Base-by-base conservation (phyloP, 345 rosid species). In the Eucalyptus virginea region DNA sequence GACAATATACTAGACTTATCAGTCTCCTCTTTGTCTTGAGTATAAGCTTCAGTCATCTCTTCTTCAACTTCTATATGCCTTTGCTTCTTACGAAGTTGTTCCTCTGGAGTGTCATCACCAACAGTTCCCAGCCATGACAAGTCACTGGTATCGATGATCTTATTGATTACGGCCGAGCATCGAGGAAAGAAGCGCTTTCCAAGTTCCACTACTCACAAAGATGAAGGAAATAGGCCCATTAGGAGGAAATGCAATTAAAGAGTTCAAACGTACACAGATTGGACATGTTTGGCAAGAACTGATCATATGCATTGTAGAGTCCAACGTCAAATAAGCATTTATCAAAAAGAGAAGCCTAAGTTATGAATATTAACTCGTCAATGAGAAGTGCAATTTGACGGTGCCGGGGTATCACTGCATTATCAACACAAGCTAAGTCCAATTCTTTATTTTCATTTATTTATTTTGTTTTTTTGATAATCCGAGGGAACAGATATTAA, bases 131-230 rank as follows among this genome's bases (percentile, higher is more conserved):
- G 93, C 90, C 94, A 93, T 8, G 94, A 91, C 28, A 95, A 88
- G 90, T 96, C 98, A 11, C 93, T 95, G 0, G 93, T 94, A 32
- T 96, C 98, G 95, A 97, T 96, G 89, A 97, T 96, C 91, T 93
- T 94, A 92, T 95, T 94, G 5, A 97, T 93, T 50, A 94, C 95
- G 9, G 89, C 93, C 1, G 97, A 97, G 91, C 99, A 97, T 9
- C 96, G 94, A 47, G 96, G 99, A 90, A 96, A 96, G 88, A 93
- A 97, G 50, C 94, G 93, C 89, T 94, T 94, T 50, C 98, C 99
- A 1, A 97, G 95, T 88, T 94, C 96, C 91, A 96, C 99, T 97
- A 92, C 89, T 87, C 81, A 50, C 18, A 88, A 24, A 91, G n/a
- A 89, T 69, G 45, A 56, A 90, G 52, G 58, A 60, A 34, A 58